phyloP scores from a whole-genome alignment of 768 basidiomycete genomes.

The Ephemerocybe angulata region DNA sequence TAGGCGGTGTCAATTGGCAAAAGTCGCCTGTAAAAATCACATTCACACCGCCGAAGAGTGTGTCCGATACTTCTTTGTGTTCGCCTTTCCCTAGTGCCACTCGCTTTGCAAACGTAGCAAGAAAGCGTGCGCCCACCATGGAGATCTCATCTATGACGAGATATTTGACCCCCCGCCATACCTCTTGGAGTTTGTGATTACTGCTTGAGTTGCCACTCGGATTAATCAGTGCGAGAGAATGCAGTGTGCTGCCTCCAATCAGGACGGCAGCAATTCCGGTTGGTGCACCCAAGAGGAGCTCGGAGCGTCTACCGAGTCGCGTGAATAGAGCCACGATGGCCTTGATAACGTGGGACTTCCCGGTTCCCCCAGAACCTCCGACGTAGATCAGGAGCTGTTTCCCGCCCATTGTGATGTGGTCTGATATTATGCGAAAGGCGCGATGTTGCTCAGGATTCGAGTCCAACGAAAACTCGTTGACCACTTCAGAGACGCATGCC shows the following conservation, averaged over 20 bases:
- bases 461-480: not conserved
- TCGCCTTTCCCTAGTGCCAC: constrained; percentile 19
- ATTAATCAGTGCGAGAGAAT: constrained; percentile 20
- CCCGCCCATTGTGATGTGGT: constrained; percentile 7
- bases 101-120: constrained; percentile 18
- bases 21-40: constrained; percentile 26
- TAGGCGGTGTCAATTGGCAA: constrained; percentile 10
- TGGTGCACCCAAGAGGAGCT: constrained; percentile 23
- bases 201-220: not conserved
- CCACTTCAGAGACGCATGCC: not conserved
- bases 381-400: constrained; percentile 24
- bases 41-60: constrained; percentile 28
- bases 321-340: constrained; percentile 19
- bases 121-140: constrained; percentile 16
- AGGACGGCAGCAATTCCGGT: constrained; percentile 27
- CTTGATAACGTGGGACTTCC: constrained; percentile 26
- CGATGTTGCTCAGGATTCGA: not conserved
- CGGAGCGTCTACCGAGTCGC: not conserved
- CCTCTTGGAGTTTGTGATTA: not conserved
- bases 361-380: constrained; percentile 26
- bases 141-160: constrained; percentile 19
- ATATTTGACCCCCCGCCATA: constrained; percentile 19
- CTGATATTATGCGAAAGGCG: constrained; percentile 9
- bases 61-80: not conserved
- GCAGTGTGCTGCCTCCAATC: constrained; percentile 27